phyloP scores from a whole-genome alignment of 306 rosid species.

The Crotalaria pallida region DNA sequence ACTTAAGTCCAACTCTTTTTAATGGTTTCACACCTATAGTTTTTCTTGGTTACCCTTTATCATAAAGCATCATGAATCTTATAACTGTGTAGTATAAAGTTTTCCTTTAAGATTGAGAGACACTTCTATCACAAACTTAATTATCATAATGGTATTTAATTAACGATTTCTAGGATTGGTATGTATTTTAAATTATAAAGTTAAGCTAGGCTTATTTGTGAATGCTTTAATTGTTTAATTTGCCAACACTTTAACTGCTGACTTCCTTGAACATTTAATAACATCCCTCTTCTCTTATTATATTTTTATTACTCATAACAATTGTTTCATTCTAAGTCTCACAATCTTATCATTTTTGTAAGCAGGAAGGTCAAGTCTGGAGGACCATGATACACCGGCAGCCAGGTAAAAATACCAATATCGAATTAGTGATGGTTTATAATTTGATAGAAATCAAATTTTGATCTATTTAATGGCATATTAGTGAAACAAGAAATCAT shows the following conservation, averaged over 20 bases:
- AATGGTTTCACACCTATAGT: too few species aligned
- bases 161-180: slow-evolving; percentile 8
- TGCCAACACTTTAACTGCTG: slow-evolving; percentile 6
- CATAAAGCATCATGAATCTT: not conserved
- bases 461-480: not conserved
- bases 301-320: not conserved
- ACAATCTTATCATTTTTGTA: slow-evolving; percentile 22
- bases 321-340: slow-evolving; percentile 13
- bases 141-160: not conserved
- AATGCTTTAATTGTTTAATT: slow-evolving; percentile 9
- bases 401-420: slow-evolving; percentile 41
- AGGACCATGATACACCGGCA: slow-evolving; percentile 28
- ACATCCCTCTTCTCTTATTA: not conserved
- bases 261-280: slow-evolving; percentile 3
- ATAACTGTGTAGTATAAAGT: not conserved
- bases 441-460: not conserved
- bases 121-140: not conserved
- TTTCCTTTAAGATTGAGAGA: not conserved
- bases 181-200: not conserved
- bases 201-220: slow-evolving; percentile 1
- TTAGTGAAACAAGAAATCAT: not conserved
- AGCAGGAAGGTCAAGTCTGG: slow-evolving; percentile 64
- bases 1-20: too few species aligned
- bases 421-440: not conserved
- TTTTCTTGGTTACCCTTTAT: too few species aligned